phyloP scores from a whole-genome alignment of 106 monocot species.

The Vanilla planifolia region DNA sequence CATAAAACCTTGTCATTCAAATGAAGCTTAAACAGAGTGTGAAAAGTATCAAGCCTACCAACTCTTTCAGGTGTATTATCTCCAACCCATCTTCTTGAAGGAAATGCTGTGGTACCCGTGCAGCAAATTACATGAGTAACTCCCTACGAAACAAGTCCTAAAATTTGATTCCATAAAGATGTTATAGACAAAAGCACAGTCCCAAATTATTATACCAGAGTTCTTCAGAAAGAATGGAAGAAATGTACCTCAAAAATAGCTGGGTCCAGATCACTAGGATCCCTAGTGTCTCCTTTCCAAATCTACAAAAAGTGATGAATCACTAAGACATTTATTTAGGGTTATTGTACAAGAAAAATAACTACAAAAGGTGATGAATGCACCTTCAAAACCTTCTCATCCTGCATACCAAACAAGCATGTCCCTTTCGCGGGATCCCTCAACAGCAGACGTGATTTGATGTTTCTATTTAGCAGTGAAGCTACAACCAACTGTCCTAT shows the following conservation, averaged over 20 bases:
- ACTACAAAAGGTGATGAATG: background rate
- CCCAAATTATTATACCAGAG: too few relatives aligned
- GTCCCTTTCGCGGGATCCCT: conserved; percentile 70
- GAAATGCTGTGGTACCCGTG: conserved; percentile 95
- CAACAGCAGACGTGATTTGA: conserved; percentile 55
- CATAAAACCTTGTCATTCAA: too few relatives aligned
- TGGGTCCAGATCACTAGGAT: conserved; percentile 69
- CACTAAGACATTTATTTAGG: background rate
- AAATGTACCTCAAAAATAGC: conserved; percentile 65
- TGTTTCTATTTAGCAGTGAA: conserved; percentile 60
- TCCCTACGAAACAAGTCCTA: conserved; percentile 68
- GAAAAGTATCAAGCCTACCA: too few relatives aligned
- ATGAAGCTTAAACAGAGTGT: too few relatives aligned
- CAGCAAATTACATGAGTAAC: conserved; percentile 94
- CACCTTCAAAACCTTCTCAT: conserved; percentile 49
- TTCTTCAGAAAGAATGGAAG: conserved; percentile 1
- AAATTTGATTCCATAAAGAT: conserved; percentile 25
- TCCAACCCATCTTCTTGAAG: conserved; percentile 88
- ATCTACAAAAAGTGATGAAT: conserved; percentile 28
- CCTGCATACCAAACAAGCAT: conserved; percentile 64
- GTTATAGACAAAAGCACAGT: conserved; percentile 14
- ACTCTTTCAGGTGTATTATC: conserved; percentile 96
- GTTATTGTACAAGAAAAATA: background rate
- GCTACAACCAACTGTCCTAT: conserved; percentile 91
- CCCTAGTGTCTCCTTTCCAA: conserved; percentile 67